Evolutionary conservation across 2,329 filamentous ascomycete species (phyloP).

Genomic region (Phialemoniopsis sp.): DNA sequence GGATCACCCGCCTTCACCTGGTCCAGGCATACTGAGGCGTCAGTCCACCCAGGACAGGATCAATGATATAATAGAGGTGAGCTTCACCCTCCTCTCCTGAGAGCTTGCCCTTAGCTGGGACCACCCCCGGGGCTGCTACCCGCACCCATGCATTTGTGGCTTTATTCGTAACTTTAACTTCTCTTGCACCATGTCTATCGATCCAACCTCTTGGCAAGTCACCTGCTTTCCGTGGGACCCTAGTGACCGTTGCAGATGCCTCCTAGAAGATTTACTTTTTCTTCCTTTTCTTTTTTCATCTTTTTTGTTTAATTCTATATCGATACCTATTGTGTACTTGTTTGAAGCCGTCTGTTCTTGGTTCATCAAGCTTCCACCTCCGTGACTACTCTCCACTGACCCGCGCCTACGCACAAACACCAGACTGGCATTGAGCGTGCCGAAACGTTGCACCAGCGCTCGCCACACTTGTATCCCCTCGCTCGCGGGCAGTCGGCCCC

Average conservation of each 20-base stretch:
- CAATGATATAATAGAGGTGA: conserved; percentile 25
- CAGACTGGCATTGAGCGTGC: conserved; percentile 21
- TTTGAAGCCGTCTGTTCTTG: no score
- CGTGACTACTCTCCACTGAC: no score
- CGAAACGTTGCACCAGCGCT: conserved; percentile 11
- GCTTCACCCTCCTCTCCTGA: conserved; percentile 1
- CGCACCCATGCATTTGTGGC: no score
- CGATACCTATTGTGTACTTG: neutral
- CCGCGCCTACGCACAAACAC: no score
- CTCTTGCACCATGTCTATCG: no score
- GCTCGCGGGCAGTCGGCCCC: conserved; percentile 10
- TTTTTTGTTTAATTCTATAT: neutral
- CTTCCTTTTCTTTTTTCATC: neutral
- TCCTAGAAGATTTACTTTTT: neutral
- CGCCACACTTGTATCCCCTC: conserved; percentile 8
- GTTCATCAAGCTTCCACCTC: no score
- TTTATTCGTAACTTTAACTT: neutral
- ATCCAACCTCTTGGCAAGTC: neutral
- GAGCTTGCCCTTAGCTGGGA: no score
- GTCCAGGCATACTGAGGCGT: conserved; percentile 10
- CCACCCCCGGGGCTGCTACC: no score
- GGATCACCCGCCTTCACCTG: conserved; percentile 1
- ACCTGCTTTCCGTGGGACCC: neutral
- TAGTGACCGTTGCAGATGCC: no score
- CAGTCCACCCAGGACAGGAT: conserved; percentile 23